Base-by-base conservation (phyloP, 2,329 filamentous ascomycete genomes). In the Atkinsonella hypoxylon region DNA sequence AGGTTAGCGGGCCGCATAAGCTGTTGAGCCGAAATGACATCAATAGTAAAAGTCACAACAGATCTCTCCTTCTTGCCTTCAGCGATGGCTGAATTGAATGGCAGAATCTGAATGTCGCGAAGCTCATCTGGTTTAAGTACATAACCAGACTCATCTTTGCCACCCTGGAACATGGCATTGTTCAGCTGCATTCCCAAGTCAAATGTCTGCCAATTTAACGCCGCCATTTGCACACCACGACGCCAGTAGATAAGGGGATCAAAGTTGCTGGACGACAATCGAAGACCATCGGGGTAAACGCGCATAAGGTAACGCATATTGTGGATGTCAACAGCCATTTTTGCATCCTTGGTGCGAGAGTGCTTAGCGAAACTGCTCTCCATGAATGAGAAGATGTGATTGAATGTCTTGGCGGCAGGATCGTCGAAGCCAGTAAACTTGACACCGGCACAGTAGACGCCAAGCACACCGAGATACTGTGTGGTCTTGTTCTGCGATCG, bases 181-280 rank as follows among this genome's bases (percentile, higher is more conserved):
- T 97, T 97, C 66, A 97, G 78, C 64, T 97, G 91, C 79, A 96
- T 93, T 44, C 90, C 89, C 17, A 94, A 76, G 63, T 97, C 93
- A 62, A 94, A 96, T 0, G 90, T 97, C 69, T 98, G 93, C 91
- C 93, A 97, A 69, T 98, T 98, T 55, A 97, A 75, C 0, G 93
- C 93, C 13, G 87, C 89, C 91, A 98, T 97, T 68, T 98, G 93
- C 17, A 96, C 93, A 32, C 93, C 93, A 42, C 89, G 83, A 48
- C 91, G 83, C 93, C 93, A 98, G 64, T 93, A 95, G 55, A 85
- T 83, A 56, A 95, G 78, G 1, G 93, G 93, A 61, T 96, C 89
- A 62, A 96, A 97, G 69, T 98, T 98, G 59, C 85, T 88, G 0
- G 93, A 97, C 34, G 81, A 82, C 51, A 97, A 75, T 30, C 93